Evolutionary conservation across 2,329 filamentous ascomycete species (phyloP), one percentile per base, ranked within the genome.

Genomic region (Colletotrichum gigasporum): DNA sequence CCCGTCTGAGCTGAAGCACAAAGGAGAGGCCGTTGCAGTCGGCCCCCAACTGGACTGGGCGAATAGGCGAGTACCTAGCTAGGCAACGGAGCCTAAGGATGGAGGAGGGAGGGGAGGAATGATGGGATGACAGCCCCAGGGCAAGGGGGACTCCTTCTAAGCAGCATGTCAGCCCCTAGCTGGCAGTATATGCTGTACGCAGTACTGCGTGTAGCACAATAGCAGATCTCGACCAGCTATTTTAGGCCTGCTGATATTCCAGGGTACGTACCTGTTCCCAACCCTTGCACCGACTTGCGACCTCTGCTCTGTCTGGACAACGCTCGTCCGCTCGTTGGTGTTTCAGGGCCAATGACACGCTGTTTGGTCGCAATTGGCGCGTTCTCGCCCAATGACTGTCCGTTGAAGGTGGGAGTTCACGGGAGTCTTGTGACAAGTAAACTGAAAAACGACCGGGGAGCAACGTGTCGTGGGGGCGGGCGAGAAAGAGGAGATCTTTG

Each of bases 271-370:
- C 62, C 50, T 24, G 12, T 18, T 22, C 52, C 18, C 30, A 42
- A 60, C 48, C 32, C 47, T 61, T 54, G 60, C n/a, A 26, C 61
- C 48, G 37, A 37, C 39, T 44, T 47, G 48, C 56, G 35, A 48
- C 39, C 48, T 48, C 41, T 55, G 34, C 26, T 54, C 41, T 55
- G 55, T 60, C 42, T 45, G 44, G 59, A 51, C 53, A 52, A 45
- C 56, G 41, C 56, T 42, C 60, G 20, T 37, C 56, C 18, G 28
- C 14, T n/a, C 44, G 16, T 14, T 53, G 28, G 22, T 37, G 52
- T 65, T 65, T 58, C 58, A 63, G 59, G 53, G 20, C 50, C 50
- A 51, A 51, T 54, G 56, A 26, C 24, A 64, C 34, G 55, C 41
- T 48, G 47, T 20, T 41, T 22, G 14, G 41, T 39, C 54, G 53